A percentile compares a stretch with the other conserved stretches of the same genome.
Conservation (phyloP, 306 rosid species). For the Cicer pinnatifidum region DNA sequence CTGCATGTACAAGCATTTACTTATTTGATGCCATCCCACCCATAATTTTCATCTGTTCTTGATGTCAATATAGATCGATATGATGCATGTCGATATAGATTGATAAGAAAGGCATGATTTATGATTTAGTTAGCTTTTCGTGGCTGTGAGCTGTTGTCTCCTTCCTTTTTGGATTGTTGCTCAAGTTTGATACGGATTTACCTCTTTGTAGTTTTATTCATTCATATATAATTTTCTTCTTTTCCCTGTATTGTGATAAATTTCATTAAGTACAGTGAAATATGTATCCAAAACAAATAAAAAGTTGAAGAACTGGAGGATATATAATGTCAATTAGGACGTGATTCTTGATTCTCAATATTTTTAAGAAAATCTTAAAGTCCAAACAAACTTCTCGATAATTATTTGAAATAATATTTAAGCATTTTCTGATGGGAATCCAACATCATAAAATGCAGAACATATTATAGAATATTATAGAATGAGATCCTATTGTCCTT, state of each 20-base stretch:
- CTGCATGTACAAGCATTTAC: conserved; percentile 30
- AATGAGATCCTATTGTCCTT: too few relatives aligned
- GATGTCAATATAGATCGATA: not conserved
- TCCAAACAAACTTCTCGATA: not conserved
- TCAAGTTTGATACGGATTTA: not conserved
- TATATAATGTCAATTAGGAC: not conserved
- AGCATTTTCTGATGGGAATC: not conserved
- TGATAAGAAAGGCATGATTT: conserved; percentile 34
- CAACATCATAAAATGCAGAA: not conserved
- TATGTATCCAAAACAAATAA: conserved; percentile 22
- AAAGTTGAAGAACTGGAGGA: not conserved
- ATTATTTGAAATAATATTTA: not conserved
- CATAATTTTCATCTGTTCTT: conserved; percentile 19
- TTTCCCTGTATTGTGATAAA: conserved; percentile 1
- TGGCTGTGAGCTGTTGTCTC: conserved; percentile 1
- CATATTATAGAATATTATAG: not conserved
- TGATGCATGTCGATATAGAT: not conserved
- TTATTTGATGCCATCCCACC: conserved; percentile 26
- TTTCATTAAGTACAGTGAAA: conserved; percentile 1
- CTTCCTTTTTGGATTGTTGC: conserved; percentile 1
- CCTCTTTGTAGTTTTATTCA: not conserved
- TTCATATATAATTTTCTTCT: conserved; percentile 11
- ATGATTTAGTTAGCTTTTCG: not conserved
- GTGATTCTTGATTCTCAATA: not conserved
- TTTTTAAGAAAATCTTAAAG: not conserved